Base-by-base conservation (phyloP, 2,329 filamentous ascomycete genomes). In the Hymenotorrendiella dingleyae region DNA sequence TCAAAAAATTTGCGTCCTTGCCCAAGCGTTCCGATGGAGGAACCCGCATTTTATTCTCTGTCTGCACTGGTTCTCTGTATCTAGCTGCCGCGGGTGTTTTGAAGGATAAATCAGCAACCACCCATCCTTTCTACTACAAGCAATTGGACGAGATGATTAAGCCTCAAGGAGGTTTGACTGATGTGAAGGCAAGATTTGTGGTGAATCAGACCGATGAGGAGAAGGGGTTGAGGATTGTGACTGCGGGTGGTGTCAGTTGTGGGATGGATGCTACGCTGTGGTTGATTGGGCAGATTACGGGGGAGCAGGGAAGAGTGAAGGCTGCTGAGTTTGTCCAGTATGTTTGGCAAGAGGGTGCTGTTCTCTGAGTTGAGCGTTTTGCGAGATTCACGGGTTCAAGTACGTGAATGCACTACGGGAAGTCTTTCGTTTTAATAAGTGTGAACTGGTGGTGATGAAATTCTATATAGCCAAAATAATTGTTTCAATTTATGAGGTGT, bases 201-300 rank as follows among this genome's bases (percentile, higher is more conserved):
- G 52, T 50, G 14, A 52, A 53, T 32, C 12, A 16, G 16, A 27
- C 16, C 19, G 42, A 42, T 30, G 45, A 41, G 33, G 40, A 43
- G 29, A 46, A 41, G 23, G 72, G 74, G 22, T 67, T 80, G 62
- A 67, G 85, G 49, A 78, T 94, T 54, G 78, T 94, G 58, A 94
- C 87, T 53, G 76, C 78, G 53, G 85, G 85, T 54, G 87, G 87
- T 54, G 72, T 86, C 54, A 83, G 80, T 65, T 80, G 83, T 66
- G 86, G 87, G 61, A 71, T 93, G 44, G 87, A 94, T 71, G 86
- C 86, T 45, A 72, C 82, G 54, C 67, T 91, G 68, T 91, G 93
- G 70, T 73, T 93, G 62, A 80, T 93, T 65, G 84, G 81, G 64
- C 83, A 86, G 53, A 66, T 91, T 59, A 84, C 89, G 40, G 83